A percentile compares a stretch with the other conserved stretches of the same genome.
Conservation (phyloP, 306 rosid genomes). For the Fragaria ananassa region DNA sequence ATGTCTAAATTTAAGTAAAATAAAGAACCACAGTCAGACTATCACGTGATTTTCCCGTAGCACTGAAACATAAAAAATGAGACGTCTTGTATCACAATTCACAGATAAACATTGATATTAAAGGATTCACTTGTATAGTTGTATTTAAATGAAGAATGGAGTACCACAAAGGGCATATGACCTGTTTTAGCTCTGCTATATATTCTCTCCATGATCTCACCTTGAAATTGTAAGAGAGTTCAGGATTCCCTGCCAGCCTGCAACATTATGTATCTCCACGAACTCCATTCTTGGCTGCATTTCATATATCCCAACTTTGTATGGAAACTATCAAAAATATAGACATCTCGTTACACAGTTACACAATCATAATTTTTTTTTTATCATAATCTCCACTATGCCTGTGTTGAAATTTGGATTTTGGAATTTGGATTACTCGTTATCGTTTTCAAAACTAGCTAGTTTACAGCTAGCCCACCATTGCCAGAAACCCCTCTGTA, state of each 20-base stretch:
- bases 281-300: neutral
- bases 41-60: no score
- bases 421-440: neutral
- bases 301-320: neutral
- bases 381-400: neutral
- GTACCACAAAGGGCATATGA: neutral
- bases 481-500: neutral
- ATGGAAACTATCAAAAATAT: neutral
- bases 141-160: neutral
- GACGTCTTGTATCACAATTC: neutral
- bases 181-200: neutral
- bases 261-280: neutral
- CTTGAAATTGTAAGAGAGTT: neutral
- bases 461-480: neutral
- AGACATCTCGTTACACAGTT: neutral
- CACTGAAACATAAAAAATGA: no score
- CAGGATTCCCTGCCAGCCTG: slow-evolving; percentile 9
- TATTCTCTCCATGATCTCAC: neutral
- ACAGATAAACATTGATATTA: neutral
- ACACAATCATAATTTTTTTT: neutral
- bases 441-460: neutral
- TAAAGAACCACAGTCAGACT: no score
- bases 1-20: no score
- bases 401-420: neutral
- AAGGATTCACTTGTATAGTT: neutral